A percentile compares a stretch with the other conserved stretches of the same genome.
These are phyloP conservation scores for Peziza echinospora DNA, from an alignment of 495 filamentous ascomycete species.

Conservation along the genomic window DNA sequence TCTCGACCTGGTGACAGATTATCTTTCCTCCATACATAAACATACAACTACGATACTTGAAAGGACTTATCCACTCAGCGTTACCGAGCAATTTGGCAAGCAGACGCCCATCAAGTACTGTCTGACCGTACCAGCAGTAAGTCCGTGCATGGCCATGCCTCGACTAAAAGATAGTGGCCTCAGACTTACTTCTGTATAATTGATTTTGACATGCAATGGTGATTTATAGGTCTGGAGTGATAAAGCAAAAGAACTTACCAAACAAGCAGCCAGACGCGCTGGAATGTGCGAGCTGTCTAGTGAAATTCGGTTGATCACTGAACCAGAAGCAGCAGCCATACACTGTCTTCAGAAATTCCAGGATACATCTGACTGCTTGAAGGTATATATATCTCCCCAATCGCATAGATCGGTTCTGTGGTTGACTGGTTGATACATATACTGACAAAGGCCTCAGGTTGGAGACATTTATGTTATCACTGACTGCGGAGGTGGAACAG, in stretches of 20 bases:
- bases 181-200: slow-evolving; percentile 18
- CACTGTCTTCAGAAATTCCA: slow-evolving; percentile 47
- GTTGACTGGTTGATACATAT: neutral
- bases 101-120: slow-evolving; percentile 42
- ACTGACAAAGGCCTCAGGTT: slow-evolving; percentile 13
- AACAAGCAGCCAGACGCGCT: slow-evolving; percentile 41
- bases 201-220: slow-evolving; percentile 21
- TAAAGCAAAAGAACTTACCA: slow-evolving; percentile 43
- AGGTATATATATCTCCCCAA: neutral
- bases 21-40: slow-evolving; percentile 42
- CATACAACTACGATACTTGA: slow-evolving; percentile 55
- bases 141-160: neutral
- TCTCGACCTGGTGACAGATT: slow-evolving; percentile 40
- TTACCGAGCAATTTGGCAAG: slow-evolving; percentile 26
- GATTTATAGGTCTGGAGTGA: slow-evolving; percentile 51
- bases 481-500: slow-evolving; percentile 60
- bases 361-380: slow-evolving; percentile 22
- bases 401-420: too few species aligned
- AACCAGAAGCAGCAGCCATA: slow-evolving; percentile 56
- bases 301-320: slow-evolving; percentile 42
- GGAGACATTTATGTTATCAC: slow-evolving; percentile 55
- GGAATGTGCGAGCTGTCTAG: slow-evolving; percentile 27
- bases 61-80: slow-evolving; percentile 34
- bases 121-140: slow-evolving; percentile 44
- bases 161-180: slow-evolving; percentile 2